Evolutionary conservation across 2,329 filamentous ascomycete species (phyloP).

Genomic region (Cercospora sp.): DNA sequence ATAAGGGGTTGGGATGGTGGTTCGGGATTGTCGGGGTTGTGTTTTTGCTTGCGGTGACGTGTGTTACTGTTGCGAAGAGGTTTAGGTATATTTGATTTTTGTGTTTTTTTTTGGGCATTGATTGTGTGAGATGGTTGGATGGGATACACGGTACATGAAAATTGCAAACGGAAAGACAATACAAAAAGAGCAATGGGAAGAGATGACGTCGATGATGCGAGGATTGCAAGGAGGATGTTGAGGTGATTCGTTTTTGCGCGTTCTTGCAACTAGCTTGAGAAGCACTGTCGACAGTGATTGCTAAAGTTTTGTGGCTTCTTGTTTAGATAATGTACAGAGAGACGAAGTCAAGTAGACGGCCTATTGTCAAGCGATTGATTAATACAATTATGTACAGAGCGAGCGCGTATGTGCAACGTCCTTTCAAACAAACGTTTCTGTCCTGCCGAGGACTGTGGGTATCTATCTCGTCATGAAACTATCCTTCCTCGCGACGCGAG

Average conservation of each 20-base stretch:
- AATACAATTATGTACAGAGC: neutral
- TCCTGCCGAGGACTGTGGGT: neutral
- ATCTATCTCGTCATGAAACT: constrained; percentile 21
- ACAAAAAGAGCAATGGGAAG: neutral
- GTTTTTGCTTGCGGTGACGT: constrained; percentile 44
- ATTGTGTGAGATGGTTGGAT: neutral
- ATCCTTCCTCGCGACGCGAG: constrained; percentile 30
- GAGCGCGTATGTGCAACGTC: neutral
- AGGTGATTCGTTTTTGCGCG: neutral
- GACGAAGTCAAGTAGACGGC: neutral
- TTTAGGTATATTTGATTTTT: constrained; percentile 43
- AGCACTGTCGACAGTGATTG: neutral
- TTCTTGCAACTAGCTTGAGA: neutral
- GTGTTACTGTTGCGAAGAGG: constrained; percentile 45
- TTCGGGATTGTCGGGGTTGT: constrained; percentile 62
- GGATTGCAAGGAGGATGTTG: neutral
- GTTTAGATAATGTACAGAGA: neutral
- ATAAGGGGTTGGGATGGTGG: constrained; percentile 55
- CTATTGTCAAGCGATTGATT: neutral
- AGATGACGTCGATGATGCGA: neutral
- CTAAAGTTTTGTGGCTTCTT: neutral
- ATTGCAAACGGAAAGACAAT: neutral
- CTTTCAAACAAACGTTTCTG: neutral
- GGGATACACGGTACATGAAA: neutral
- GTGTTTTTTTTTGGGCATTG: neutral